A percentile compares a stretch with the other conserved stretches of the same genome.
Evolutionary conservation across 2,329 filamentous ascomycete genomes (phyloP).

Genomic region (Colletotrichum sp.): DNA sequence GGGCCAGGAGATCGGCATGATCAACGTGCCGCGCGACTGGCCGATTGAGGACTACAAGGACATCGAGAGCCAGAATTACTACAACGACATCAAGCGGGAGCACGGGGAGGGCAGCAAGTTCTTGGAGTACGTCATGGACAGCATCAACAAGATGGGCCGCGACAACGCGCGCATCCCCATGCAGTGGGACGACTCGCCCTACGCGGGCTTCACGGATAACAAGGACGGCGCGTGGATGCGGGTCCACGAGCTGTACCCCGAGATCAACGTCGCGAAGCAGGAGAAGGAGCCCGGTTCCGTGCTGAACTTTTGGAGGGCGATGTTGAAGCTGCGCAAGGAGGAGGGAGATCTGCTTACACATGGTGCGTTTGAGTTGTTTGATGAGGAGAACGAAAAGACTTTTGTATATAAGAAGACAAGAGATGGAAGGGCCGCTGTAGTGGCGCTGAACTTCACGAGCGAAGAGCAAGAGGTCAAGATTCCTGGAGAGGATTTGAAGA

Average conservation of each 20-base stretch:
- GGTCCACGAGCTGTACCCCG: slow-evolving; percentile 60
- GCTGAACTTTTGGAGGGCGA: slow-evolving; percentile 65
- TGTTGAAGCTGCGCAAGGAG: slow-evolving; percentile 59
- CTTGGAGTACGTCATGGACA: slow-evolving; percentile 51
- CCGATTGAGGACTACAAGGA: slow-evolving; percentile 52
- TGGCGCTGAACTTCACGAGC: slow-evolving; percentile 43
- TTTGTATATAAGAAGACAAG: slow-evolving; percentile 50
- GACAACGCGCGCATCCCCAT: slow-evolving; percentile 74
- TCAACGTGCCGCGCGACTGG: slow-evolving; percentile 56
- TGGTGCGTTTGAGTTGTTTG: slow-evolving; percentile 60
- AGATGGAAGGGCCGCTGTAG: slow-evolving; percentile 31
- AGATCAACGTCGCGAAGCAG: slow-evolving; percentile 62
- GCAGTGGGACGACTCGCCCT: slow-evolving; percentile 62
- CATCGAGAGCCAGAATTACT: slow-evolving; percentile 55
- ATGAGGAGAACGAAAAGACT: slow-evolving; percentile 47
- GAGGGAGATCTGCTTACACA: slow-evolving; percentile 66
- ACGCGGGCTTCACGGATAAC: slow-evolving; percentile 66
- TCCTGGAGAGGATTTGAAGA: slow-evolving; percentile 21
- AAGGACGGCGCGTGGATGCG: slow-evolving; percentile 59
- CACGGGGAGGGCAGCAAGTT: slow-evolving; percentile 46
- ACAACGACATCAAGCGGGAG: slow-evolving; percentile 46
- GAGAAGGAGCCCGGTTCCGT: slow-evolving; percentile 49
- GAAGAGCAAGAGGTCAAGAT: slow-evolving; percentile 30
- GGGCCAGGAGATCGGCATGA: slow-evolving; percentile 64
- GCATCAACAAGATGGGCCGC: slow-evolving; percentile 64